Percentiles rank a stretch among this genome's conserved stretches.
Conservation (phyloP, 2,329 filamentous ascomycete species). For the Cladosporium phlei region DNA sequence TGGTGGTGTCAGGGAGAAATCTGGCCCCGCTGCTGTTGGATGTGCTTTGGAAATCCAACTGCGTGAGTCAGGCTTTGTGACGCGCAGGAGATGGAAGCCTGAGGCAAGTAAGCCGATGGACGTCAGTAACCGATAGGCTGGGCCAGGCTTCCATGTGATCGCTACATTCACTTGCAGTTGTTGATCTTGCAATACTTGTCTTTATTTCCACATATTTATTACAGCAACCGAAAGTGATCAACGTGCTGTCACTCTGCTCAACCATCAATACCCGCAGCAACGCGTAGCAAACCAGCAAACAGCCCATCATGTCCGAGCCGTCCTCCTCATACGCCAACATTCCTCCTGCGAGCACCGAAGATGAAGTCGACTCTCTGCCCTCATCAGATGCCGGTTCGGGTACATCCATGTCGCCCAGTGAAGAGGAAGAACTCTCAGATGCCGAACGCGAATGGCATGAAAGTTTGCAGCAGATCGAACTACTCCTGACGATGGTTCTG, state of each 20-base stretch:
- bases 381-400: conserved; percentile 47
- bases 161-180: no score
- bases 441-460: conserved; percentile 94
- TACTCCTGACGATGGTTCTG: conserved; percentile 88
- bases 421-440: conserved; percentile 61
- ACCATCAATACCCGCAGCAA: background rate
- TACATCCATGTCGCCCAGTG: conserved; percentile 44
- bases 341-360: conserved; percentile 23
- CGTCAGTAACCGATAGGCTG: no score
- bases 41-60: conserved; percentile 10
- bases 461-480: conserved; percentile 86
- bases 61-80: conserved; percentile 10
- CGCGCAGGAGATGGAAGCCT: background rate
- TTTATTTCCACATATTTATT: no score
- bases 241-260: no score
- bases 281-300: no score
- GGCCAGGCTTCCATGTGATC: no score
- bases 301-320: conserved; percentile 39
- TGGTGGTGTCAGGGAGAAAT: conserved; percentile 11
- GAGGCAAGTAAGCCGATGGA: background rate
- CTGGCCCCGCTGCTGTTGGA: conserved; percentile 8
- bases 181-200: no score
- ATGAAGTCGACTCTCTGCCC: conserved; percentile 48
- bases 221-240: no score
- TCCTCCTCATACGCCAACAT: conserved; percentile 51